phyloP scores from a whole-genome alignment of 78 protist genomes.

The Dictyostelium discoideum region dicty_2.7 NC_007091.3:2527001-2527500 shows the following conservation, averaged over 20 bases:
- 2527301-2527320: neutral
- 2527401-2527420: neutral
- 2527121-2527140: neutral
- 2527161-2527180: neutral
- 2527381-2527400: neutral
- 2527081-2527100: conserved; percentile 18
- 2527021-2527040: conserved; percentile 35
- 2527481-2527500: conserved; percentile 24
- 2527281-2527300: neutral
- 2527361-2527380: neutral
- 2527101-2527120: neutral
- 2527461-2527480: neutral
- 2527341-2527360: neutral
- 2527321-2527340: neutral
- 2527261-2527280: neutral
- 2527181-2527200: neutral
- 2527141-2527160: conserved; percentile 30
- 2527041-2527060: conserved; percentile 31
- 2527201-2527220: conserved; percentile 1
- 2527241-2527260: conserved; percentile 18
- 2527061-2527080: neutral
- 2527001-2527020: conserved; percentile 24
- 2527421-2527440: neutral
- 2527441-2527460: neutral
- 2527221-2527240: neutral